phyloP scores from a whole-genome alignment of 2,329 filamentous ascomycete species.

The Apiospora arundinis region DNA sequence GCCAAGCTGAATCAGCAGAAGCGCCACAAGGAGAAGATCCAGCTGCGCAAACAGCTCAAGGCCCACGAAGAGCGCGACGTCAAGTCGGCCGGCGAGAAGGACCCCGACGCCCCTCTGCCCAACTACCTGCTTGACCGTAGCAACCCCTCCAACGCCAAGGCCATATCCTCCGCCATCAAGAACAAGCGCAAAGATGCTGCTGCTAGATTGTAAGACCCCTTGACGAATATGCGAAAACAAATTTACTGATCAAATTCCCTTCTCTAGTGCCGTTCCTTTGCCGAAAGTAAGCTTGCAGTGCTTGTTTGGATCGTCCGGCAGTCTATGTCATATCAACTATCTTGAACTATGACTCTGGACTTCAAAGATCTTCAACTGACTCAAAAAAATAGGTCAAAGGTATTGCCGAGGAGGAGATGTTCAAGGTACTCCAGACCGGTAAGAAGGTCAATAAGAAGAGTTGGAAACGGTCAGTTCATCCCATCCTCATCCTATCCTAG shows the following conservation, averaged over 20 bases:
- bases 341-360: neutral
- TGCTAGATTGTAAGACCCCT: constrained; percentile 87
- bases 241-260: neutral
- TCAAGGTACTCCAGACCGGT: constrained; percentile 94
- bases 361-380: neutral
- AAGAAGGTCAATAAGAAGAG: constrained; percentile 88
- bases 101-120: constrained; percentile 81
- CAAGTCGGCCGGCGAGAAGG: constrained; percentile 82
- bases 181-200: constrained; percentile 94
- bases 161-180: constrained; percentile 86
- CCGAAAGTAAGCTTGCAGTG: neutral
- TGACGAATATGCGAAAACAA: constrained; percentile 59
- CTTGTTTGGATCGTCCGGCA: neutral
- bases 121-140: constrained; percentile 92
- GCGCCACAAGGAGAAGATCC: constrained; percentile 96
- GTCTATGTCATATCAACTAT: neutral
- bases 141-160: constrained; percentile 66
- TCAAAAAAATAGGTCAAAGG: constrained; percentile 75
- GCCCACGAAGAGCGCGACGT: constrained; percentile 96
- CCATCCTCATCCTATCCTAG: neutral
- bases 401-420: constrained; percentile 96
- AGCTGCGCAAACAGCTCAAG: constrained; percentile 94
- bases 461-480: constrained; percentile 56
- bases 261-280: neutral
- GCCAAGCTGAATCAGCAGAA: constrained; percentile 95